A percentile compares a stretch with the other conserved stretches of the same genome.
These are phyloP conservation scores for Backusella parvicylindrica DNA, from an alignment of 192 early-diverging fungal genomes.

Conservation along the genomic window DNA sequence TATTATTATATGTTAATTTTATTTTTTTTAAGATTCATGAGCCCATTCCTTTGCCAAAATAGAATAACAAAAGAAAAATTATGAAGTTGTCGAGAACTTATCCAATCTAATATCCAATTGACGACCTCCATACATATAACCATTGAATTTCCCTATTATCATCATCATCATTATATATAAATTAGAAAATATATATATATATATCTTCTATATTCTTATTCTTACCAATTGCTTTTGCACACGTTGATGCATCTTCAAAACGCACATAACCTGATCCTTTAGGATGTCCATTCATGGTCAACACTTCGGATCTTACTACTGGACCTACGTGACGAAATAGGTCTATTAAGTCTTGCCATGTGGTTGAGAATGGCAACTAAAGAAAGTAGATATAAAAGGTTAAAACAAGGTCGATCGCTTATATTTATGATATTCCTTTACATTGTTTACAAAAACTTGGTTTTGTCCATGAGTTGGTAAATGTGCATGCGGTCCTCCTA, in stretches of 20 bases:
- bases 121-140: conserved; percentile 50
- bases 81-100: not conserved
- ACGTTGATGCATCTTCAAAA: conserved; percentile 45
- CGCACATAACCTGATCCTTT: conserved; percentile 55
- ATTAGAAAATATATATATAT: no score
- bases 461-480: conserved; percentile 29
- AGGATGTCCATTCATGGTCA: conserved; percentile 42
- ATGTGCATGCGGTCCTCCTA: conserved; percentile 29
- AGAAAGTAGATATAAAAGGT: no score
- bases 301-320: conserved; percentile 46
- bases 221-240: conserved; percentile 51
- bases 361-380: conserved; percentile 56
- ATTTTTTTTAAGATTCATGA: conserved; percentile 14
- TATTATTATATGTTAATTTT: not conserved
- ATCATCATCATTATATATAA: no score
- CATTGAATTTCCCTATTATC: conserved; percentile 47
- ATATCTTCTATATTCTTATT: not conserved
- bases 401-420: no score
- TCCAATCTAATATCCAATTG: conserved; percentile 43
- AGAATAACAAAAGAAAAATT: no score
- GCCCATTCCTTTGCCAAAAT: not conserved
- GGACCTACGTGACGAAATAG: conserved; percentile 48
- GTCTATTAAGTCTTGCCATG: conserved; percentile 55
- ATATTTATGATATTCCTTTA: conserved; percentile 11
- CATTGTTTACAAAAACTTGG: conserved; percentile 46